A percentile compares a stretch with the other conserved stretches of the same genome.
Conservation (phyloP, 345 rosid species). For the Euclidium syriacum region DNA sequence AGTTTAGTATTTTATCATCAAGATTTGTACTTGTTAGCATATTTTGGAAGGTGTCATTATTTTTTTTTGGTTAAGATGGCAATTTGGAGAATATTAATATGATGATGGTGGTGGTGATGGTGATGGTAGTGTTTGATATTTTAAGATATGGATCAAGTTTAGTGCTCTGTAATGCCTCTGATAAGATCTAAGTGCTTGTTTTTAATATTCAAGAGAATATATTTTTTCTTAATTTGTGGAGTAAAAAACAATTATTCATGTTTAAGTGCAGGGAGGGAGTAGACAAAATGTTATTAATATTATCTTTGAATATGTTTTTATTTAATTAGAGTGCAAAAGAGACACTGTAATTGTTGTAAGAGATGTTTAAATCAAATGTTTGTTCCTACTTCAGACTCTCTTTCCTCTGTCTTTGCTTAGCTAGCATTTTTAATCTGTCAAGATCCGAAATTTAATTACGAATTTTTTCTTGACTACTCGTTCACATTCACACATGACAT, state of each 20-base stretch:
- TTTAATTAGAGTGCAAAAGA: conserved; percentile 7
- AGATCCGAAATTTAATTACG: conserved; percentile 21
- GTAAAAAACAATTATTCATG: conserved; percentile 16
- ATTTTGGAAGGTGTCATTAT: conserved; percentile 8
- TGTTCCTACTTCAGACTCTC: conserved; percentile 11
- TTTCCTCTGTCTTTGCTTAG: background rate
- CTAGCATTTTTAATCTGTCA: background rate
- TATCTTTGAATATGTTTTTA: conserved; percentile 6
- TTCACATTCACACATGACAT: conserved; percentile 13
- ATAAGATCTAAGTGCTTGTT: conserved; percentile 23
- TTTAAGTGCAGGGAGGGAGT: conserved; percentile 15
- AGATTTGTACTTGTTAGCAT: conserved; percentile 12
- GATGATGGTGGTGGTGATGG: conserved; percentile 18
- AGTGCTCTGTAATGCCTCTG: conserved; percentile 15
- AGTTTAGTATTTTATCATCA: background rate
- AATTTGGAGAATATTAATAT: conserved; percentile 4
- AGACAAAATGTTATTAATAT: background rate
- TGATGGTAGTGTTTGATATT: conserved; percentile 6
- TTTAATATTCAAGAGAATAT: background rate
- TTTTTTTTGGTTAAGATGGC: conserved; percentile 10
- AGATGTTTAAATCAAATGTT: conserved; percentile 29
- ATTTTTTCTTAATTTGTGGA: background rate
- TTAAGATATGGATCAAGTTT: conserved; percentile 11
- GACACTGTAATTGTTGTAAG: conserved; percentile 20
- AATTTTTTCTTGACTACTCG: no score